Base-by-base conservation (phyloP, 208 protist species). In the Leishmania aethiopica region DNA sequence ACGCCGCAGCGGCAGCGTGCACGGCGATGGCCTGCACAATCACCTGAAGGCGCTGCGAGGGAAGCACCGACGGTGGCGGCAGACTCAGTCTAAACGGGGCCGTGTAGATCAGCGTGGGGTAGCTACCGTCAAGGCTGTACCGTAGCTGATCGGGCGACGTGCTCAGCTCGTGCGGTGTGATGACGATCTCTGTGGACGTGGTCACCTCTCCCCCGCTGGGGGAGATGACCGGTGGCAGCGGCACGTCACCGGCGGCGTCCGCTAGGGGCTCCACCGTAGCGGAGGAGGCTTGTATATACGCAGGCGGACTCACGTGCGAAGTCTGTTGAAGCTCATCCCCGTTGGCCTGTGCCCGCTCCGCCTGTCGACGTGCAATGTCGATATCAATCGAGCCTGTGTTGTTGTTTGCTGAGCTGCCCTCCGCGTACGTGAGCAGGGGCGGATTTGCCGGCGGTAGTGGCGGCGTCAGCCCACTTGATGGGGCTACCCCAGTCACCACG, bases 91-190 rank as follows among this genome's bases (percentile, higher is more conserved):
- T 92, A 78, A 97, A 95, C 7, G 94, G 92, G 8, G 84, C 90
- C 45, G 84, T 91, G 87, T 97, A 97, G 42, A 94, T 57, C 62
- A 94, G 53, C n/a, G 80, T 94, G 17, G 94, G 94, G 67, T 91
- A 90, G 70, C 87, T 90, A 59, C 94, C 94, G 53, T 97, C 94
- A 19, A 92, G 82, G 82, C 94, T 97, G 89, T 96, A 97, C 57
- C 91, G 91, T 22, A 97, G 86, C 83, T 95, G 90, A 78, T 94
- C 90, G 6, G 85, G 79, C 17, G 86, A 84, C 25, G 75, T 80
- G 81, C 88, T 93, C 15, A 82, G 78, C 57, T 86, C 84, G 72
- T 91, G 82, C 4, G 88, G 92, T 22, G 90, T 78, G 40, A 97
- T 92, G 69, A 86, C 76, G 64, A 97, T 95, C 53, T 86, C 84